phyloP scores from a whole-genome alignment of 495 filamentous ascomycete species.

The Penicillium parvum region DNA sequence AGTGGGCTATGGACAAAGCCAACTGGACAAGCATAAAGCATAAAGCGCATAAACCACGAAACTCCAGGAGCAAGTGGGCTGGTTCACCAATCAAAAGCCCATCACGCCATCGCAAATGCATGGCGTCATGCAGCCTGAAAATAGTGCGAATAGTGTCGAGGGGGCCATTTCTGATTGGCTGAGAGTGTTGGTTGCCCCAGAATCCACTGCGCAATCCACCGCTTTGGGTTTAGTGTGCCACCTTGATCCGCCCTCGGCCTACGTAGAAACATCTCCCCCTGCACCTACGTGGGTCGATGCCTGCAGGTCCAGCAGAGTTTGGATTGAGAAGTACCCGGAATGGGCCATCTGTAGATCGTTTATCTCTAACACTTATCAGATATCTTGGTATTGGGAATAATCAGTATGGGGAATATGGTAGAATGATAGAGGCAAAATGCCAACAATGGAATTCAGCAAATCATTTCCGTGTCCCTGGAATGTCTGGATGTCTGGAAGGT shows the following conservation, averaged over 20 bases:
- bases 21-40: not conserved
- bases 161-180: constrained; percentile 25
- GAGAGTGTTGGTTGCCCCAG: constrained; percentile 8
- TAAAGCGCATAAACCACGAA: constrained; percentile 14
- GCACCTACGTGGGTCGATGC: constrained; percentile 11
- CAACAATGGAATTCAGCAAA: not conserved
- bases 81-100: constrained; percentile 20
- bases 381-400: too few relatives aligned
- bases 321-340: too few relatives aligned
- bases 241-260: constrained; percentile 35
- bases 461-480: too few relatives aligned
- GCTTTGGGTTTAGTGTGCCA: constrained; percentile 30
- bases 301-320: not conserved
- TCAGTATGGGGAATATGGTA: too few relatives aligned
- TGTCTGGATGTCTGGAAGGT: constrained; percentile 34
- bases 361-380: too few relatives aligned
- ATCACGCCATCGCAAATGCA: constrained; percentile 31
- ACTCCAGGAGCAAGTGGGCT: constrained; percentile 19
- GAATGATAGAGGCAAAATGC: too few relatives aligned
- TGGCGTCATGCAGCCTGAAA: constrained; percentile 39
- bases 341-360: too few relatives aligned
- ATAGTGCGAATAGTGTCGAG: constrained; percentile 29
- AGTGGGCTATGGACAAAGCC: too few relatives aligned
- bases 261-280: too few relatives aligned
- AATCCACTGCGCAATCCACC: constrained; percentile 27